Evolutionary conservation across 2,329 filamentous ascomycete genomes (phyloP), one percentile per base, ranked within the genome.

Genomic region (Diplodia seriata): DNA sequence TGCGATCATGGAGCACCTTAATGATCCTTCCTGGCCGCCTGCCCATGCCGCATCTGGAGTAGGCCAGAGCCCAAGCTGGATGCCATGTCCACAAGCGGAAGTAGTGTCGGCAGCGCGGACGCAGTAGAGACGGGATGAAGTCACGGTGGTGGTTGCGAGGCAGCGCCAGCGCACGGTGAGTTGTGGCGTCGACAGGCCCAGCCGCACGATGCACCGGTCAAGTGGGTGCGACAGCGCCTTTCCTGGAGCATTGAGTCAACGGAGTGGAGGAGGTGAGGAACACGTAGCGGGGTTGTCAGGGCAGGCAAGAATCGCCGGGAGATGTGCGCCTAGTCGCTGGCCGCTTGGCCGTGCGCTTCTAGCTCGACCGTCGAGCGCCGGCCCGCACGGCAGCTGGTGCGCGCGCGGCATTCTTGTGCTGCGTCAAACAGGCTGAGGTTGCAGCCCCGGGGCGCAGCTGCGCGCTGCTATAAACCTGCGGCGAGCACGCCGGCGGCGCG

Each of bases 241-340:
- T 26, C 63, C 38, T 40, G 26, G 31, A 55, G 62, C 31, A 31
- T 49, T 63, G 59, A 63, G 59, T 63, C 59, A 63, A 53, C 31
- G 59, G 47, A 26, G 15, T 47, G 40, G 40, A n/a, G 40, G 15
- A 18, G 26, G 4, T n/a, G 29, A n/a, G 29, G 59, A 51, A 43
- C 59, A 63, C 59, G 59, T 63, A 63, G 59, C 47, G n/a, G 57
- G 57, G 47, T 29, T 49, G 43, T 62, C 57, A 63, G 59, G 59
- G 59, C 59, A 49, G 59, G 59, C 59, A 63, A 63, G 29, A 63
- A 63, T 63, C 59, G 59, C 33, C 59, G 59, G 59, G 59, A 63
- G 59, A 63, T 63, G 59, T 63, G 59, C 59, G 49, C 36, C 36
- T 38, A 38, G 36, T 38, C 36, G 36, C 26, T 33, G 56, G 40